Evolutionary conservation across 352 stramenopile species (phyloP), one percentile per base, ranked within the genome.

Genomic region (Plasmopara muralis): DNA sequence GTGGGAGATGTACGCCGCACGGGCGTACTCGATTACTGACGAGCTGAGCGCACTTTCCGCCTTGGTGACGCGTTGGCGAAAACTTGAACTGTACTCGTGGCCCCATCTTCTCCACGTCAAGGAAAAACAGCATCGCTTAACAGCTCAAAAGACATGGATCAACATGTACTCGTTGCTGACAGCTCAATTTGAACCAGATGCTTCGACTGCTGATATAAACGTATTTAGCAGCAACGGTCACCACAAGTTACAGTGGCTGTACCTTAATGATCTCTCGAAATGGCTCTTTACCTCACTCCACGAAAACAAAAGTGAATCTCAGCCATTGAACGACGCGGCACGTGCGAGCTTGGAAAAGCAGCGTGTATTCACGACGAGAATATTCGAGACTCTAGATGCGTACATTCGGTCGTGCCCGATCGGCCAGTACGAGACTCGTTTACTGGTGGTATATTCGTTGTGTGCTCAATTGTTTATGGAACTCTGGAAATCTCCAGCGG

Each of bases 61-160:
- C 7, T 70, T 99, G 12, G 96, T 99, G 10, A 95, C 95, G 29
- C 81, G 87, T 13, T 99, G 97, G 97, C 83, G 97, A 49, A 98
- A 98, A 50, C 71, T 99, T 6, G 97, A 99, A 67, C 70, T 99
- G 16, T 88, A 98, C 48, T 98, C 90, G 59, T 99, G 97, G 97
- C 85, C 88, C 4, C 77, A 88, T 57, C 66, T 99, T 29, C 74
- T 99, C 6, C 74, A 94, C 45, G 82, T 95, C 28, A 88, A 91
- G 59, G 84, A 95, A 61, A 76, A 80, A 15, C 73, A 88, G 38
- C 83, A 91, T 56, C 84, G 80, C 8, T 60, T 80, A 4, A 53
- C 60, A 7, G 85, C 83, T 14, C 73, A 89, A 43, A 94, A 93
- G 58, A 87, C 82, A 12, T 95, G 85, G 85, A 84, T 94, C 40